Percentiles rank a stretch among this genome's conserved stretches.
Evolutionary conservation across 768 basidiomycete species (phyloP).

Genomic region (Clavaria fumosa): DNA sequence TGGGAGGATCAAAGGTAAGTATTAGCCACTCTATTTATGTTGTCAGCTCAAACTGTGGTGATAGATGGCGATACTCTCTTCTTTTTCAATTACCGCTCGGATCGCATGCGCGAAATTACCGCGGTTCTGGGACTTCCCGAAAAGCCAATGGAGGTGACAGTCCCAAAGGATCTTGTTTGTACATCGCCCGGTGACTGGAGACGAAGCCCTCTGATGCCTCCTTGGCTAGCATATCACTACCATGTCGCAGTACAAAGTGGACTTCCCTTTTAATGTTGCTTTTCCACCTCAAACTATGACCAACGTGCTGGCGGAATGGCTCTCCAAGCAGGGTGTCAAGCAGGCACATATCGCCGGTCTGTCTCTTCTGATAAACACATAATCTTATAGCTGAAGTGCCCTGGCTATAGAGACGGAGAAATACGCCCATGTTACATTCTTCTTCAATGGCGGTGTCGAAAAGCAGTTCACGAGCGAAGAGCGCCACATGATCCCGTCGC

Average conservation of each 20-base stretch:
- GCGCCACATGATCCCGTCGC: slow-evolving; percentile 78
- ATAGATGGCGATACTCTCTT: slow-evolving; percentile 79
- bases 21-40: slow-evolving; percentile 1
- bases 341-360: slow-evolving; percentile 80
- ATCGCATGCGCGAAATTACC: slow-evolving; percentile 88
- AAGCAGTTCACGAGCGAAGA: slow-evolving; percentile 78
- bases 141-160: slow-evolving; percentile 68
- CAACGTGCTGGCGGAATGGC: slow-evolving; percentile 89
- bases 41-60: background rate
- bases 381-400: slow-evolving; percentile 1
- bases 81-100: slow-evolving; percentile 96
- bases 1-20: slow-evolving; percentile 65
- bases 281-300: slow-evolving; percentile 93
- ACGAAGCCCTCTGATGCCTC: background rate
- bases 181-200: background rate
- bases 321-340: slow-evolving; percentile 59
- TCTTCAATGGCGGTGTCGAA: slow-evolving; percentile 95
- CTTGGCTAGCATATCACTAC: slow-evolving; percentile 60
- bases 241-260: slow-evolving; percentile 87
- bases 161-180: slow-evolving; percentile 70
- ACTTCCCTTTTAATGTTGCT: slow-evolving; percentile 79
- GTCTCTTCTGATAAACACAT: slow-evolving; percentile 9
- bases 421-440: slow-evolving; percentile 95
- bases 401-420: slow-evolving; percentile 71
- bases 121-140: slow-evolving; percentile 66